These are phyloP conservation scores for Clonostachys byssicola DNA, from an alignment of 2,329 filamentous ascomycete genomes.

Conservation along the genomic window DNA sequence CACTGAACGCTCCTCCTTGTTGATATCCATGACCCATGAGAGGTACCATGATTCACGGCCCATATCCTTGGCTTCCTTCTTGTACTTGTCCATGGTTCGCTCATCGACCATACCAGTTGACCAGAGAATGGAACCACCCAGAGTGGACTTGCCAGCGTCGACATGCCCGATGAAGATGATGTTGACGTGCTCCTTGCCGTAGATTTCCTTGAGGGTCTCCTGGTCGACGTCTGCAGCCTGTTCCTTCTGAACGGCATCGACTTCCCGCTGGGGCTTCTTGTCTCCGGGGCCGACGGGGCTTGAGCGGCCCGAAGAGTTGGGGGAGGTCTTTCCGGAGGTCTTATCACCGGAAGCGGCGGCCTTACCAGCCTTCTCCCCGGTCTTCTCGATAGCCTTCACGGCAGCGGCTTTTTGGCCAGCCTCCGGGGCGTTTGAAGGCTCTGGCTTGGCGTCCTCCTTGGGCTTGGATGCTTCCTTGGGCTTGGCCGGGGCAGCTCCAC, in stretches of 20 bases:
- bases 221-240: conserved; percentile 70
- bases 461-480: conserved; percentile 27
- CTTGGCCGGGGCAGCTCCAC: conserved; percentile 27
- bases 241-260: conserved; percentile 80
- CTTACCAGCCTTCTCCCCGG: conserved; percentile 58
- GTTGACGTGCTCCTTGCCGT: conserved; percentile 90
- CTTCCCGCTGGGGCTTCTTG: conserved; percentile 56
- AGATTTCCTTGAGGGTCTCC: conserved; percentile 84
- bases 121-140: conserved; percentile 91
- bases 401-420: conserved; percentile 82
- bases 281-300: conserved; percentile 64
- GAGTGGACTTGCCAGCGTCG: conserved; percentile 94
- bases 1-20: conserved; percentile 92
- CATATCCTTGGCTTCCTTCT: conserved; percentile 90
- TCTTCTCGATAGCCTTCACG: conserved; percentile 88
- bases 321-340: conserved; percentile 67
- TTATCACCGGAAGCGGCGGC: conserved; percentile 36
- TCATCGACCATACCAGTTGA: conserved; percentile 99
- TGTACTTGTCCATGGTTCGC: conserved; percentile 97
- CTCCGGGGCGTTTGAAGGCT: conserved; percentile 47
- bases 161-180: conserved; percentile 98
- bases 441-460: conserved; percentile 46
- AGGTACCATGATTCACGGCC: conserved; percentile 98
- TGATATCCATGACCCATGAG: conserved; percentile 96
- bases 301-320: conserved; percentile 81